These are phyloP conservation scores for Marasmius oreades DNA, from an alignment of 1,284 basidiomycete species.

Conservation along the genomic window DNA sequence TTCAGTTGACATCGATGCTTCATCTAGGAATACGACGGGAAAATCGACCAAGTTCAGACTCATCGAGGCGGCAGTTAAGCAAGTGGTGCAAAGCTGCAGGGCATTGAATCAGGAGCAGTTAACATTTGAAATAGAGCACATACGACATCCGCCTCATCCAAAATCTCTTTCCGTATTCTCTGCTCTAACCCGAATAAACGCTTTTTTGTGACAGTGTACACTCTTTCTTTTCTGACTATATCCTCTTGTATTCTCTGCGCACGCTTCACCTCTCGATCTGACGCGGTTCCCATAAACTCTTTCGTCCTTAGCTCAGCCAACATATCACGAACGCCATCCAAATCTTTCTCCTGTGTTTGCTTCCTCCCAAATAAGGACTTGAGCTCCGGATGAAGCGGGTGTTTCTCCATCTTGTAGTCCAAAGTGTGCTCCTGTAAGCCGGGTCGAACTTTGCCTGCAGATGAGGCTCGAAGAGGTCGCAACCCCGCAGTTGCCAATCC, in stretches of 20 bases:
- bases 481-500: conserved; percentile 63
- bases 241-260: conserved; percentile 39
- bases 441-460: conserved; percentile 55
- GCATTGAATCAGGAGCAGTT: conserved; percentile 4
- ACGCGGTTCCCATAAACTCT: conserved; percentile 17
- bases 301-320: conserved; percentile 20
- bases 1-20: conserved; percentile 95
- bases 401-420: conserved; percentile 61
- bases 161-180: conserved; percentile 57
- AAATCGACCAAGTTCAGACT: conserved; percentile 74
- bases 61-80: conserved; percentile 65
- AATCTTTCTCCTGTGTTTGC: conserved; percentile 24
- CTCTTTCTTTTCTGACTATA: conserved; percentile 32
- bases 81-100: conserved; percentile 78
- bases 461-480: conserved; percentile 77
- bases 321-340: conserved; percentile 24
- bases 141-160: conserved; percentile 71
- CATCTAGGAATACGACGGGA: conserved; percentile 91
- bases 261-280: conserved; percentile 20
- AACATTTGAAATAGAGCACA: conserved; percentile 27
- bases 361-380: conserved; percentile 39
- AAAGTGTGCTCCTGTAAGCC: conserved; percentile 61
- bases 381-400: conserved; percentile 47
- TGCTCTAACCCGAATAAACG: conserved; percentile 48
- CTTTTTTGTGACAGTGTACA: conserved; percentile 30